These are phyloP conservation scores for Hanseniaspora taiwanica DNA, from an alignment of 805 yeast genomes.

Conservation along the genomic window DNA sequence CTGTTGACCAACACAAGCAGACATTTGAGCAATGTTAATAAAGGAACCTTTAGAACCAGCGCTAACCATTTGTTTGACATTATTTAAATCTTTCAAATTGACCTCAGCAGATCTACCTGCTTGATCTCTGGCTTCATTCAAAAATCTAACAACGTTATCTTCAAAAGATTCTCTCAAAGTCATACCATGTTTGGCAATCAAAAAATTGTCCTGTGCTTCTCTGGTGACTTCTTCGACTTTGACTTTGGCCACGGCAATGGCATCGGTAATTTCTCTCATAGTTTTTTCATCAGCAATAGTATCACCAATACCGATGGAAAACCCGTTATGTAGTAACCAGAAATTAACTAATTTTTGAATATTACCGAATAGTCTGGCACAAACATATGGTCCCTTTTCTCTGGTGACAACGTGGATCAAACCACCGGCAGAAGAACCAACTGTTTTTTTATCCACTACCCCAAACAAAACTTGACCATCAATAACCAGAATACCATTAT, in stretches of 20 bases:
- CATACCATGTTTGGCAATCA: conserved; percentile 99
- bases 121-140: conserved; percentile 97
- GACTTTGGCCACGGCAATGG: conserved; percentile 83
- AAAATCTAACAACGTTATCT: conserved; percentile 87
- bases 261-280: conserved; percentile 84
- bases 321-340: conserved; percentile 94
- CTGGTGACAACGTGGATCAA: conserved; percentile 93
- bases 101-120: conserved; percentile 98
- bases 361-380: conserved; percentile 84
- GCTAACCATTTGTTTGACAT: conserved; percentile 97
- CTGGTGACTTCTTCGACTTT: conserved; percentile 88
- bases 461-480: conserved; percentile 97
- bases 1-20: conserved; percentile 99
- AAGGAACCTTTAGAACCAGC: conserved; percentile 99
- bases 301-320: conserved; percentile 99
- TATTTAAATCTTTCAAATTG: conserved; percentile 83
- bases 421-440: conserved; percentile 98
- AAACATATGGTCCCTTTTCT: conserved; percentile 86
- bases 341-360: conserved; percentile 91
- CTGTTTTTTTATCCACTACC: conserved; percentile 95
- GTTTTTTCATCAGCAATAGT: conserved; percentile 97
- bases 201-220: conserved; percentile 79
- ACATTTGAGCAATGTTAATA: conserved; percentile 97
- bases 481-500: conserved; percentile 87
- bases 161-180: conserved; percentile 96